phyloP scores from a whole-genome alignment of 345 rosid genomes.

The Hypericum androsaemum region DNA sequence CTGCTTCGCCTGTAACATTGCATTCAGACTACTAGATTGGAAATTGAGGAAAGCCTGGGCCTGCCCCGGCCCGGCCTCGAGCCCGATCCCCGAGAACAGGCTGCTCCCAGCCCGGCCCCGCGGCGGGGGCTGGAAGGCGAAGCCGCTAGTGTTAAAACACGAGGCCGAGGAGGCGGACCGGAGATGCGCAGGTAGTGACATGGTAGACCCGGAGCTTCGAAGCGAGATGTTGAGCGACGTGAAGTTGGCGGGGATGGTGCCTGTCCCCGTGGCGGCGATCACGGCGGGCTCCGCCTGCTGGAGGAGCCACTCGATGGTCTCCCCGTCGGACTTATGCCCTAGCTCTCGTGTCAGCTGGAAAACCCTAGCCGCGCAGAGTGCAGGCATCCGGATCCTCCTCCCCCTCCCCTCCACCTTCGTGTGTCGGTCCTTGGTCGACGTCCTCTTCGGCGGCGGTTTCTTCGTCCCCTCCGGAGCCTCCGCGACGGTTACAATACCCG shows the following conservation, averaged over 20 bases:
- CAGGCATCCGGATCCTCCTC: conserved; percentile 80
- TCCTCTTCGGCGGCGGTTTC: conserved; percentile 31
- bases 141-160: conserved; percentile 42
- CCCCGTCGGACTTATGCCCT: conserved; percentile 78
- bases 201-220: conserved; percentile 50
- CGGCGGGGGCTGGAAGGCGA: conserved; percentile 24
- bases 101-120: neutral
- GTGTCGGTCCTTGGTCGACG: conserved; percentile 66
- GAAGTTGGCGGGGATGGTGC: conserved; percentile 83
- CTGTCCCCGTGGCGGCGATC: conserved; percentile 68
- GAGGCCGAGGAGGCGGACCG: conserved; percentile 25
- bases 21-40: neutral
- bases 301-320: conserved; percentile 76
- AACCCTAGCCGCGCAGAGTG: conserved; percentile 73
- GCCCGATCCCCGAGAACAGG: neutral
- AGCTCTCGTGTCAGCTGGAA: conserved; percentile 69
- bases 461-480: conserved; percentile 1
- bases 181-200: neutral
- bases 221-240: conserved; percentile 60
- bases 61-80: neutral
- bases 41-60: neutral
- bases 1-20: neutral
- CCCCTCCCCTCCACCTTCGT: conserved; percentile 88
- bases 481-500: neutral
- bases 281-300: conserved; percentile 80